These are phyloP conservation scores for Mrakia blollopis DNA, from an alignment of 768 basidiomycete genomes.

Conservation along the genomic window DNA sequence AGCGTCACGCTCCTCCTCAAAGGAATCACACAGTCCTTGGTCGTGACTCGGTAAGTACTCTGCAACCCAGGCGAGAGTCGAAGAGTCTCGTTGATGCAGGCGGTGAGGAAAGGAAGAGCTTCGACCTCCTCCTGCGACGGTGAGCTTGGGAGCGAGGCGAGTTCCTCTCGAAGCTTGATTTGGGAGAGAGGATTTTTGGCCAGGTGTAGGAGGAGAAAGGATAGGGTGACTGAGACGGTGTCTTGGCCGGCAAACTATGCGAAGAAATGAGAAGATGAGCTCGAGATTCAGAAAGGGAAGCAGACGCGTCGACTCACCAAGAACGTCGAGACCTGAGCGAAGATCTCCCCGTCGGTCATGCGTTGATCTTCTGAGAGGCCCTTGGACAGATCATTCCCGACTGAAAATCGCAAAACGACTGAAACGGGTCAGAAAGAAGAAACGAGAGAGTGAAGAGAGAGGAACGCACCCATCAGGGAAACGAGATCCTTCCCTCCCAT, in stretches of 20 bases:
- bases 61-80: neutral
- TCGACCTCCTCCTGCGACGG: neutral
- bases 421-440: neutral
- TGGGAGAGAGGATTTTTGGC: neutral
- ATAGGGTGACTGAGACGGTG: neutral
- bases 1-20: neutral
- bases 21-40: neutral
- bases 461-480: neutral
- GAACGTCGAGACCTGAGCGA: neutral
- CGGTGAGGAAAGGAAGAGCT: neutral
- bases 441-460: too few species aligned
- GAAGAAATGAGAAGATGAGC: neutral
- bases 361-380: neutral
- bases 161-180: neutral
- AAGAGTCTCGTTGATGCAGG: neutral
- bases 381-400: neutral
- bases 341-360: neutral
- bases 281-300: neutral
- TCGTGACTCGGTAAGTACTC: neutral
- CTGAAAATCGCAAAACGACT: neutral
- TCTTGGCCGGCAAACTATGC: neutral
- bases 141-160: neutral
- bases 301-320: neutral
- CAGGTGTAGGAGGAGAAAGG: neutral
- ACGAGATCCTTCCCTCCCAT: constrained; percentile 1